These are phyloP conservation scores for Lasiodiplodia gonubiensis DNA, from an alignment of 2,329 filamentous ascomycete genomes.

Conservation along the genomic window DNA sequence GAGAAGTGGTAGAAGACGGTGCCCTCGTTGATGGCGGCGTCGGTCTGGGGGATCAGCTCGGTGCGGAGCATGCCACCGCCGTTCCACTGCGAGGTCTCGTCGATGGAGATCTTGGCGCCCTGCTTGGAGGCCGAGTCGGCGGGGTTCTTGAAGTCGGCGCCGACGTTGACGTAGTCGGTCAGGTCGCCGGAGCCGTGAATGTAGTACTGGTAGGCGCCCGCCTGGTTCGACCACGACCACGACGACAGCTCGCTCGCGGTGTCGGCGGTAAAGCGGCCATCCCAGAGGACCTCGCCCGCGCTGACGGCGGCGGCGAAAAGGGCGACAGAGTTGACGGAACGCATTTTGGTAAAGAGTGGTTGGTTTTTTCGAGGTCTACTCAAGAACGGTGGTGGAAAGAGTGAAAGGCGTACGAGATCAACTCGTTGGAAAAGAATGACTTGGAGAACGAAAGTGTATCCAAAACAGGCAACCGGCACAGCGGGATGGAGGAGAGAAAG, in stretches of 20 bases:
- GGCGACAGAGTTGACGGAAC: not conserved
- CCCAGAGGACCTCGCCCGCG: constrained; percentile 56
- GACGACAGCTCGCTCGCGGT: constrained; percentile 54
- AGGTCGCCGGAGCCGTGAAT: constrained; percentile 68
- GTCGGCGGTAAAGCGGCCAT: constrained; percentile 69
- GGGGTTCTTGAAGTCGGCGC: constrained; percentile 67
- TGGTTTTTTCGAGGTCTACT: constrained; percentile 20
- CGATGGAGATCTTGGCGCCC: constrained; percentile 73
- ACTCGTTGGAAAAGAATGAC: constrained; percentile 24
- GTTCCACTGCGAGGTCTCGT: constrained; percentile 71
- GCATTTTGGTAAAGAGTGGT: constrained; percentile 6
- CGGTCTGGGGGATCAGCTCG: constrained; percentile 75
- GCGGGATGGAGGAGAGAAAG: constrained; percentile 8
- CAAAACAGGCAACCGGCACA: constrained; percentile 25
- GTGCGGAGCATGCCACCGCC: constrained; percentile 74
- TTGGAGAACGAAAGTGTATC: constrained; percentile 22
- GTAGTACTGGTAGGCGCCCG: constrained; percentile 76
- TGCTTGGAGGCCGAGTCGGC: constrained; percentile 65
- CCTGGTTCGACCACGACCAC: constrained; percentile 73
- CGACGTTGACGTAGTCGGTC: constrained; percentile 67
- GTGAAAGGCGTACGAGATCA: constrained; percentile 26
- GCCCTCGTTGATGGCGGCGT: constrained; percentile 66
- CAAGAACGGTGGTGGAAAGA: constrained; percentile 19
- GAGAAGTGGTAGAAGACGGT: constrained; percentile 76
- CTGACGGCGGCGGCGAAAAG: constrained; percentile 12